Evolutionary conservation across 352 stramenopile genomes (phyloP), one percentile per base, ranked within the genome.

Genomic region (Phytophthora colocasiae): DNA sequence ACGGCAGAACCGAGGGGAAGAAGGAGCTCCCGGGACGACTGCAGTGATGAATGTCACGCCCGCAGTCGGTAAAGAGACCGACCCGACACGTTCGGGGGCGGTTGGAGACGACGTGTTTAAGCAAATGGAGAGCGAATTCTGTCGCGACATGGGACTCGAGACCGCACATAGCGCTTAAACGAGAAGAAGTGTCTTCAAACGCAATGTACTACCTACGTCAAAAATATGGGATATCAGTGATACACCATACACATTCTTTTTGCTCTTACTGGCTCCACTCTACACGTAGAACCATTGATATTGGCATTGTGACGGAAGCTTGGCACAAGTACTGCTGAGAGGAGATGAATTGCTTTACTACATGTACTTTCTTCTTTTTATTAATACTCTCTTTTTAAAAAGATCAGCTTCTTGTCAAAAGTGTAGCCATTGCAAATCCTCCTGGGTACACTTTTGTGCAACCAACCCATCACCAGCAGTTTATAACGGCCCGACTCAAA

Each of bases 91-190:
- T 12, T 12, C 49, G 26, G 50, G 41, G n/a, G 2, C 39, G 2
- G 44, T 17, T 41, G 53, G 48, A 41, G 83, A 92, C 53, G 86
- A 94, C 9, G 51, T 81, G 38, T 94, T 94, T 78, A 85, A 87
- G 70, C 79, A 83, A 62, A 82, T 94, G 78, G 83, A 94, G 73
- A 78, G 44, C 63, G 86, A 94, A 11, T 94, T 94, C 62, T 89
- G 83, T 29, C 71, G 74, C 19, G 86, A 94, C 39, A 78, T 93
- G 43, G 78, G 74, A 48, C 71, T 92, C 38, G 81, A 91, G n/a
- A 66, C 57, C 0, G 51, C 69, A 14, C 59, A 58, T 3, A 66
- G 64, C 12, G 63, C 69, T 9, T 77, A 31, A 31, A 31, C 27
- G 4, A 31, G 27, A 7, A 31, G 27, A 31, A 31, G 27, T 31